Evolutionary conservation across 2,329 filamentous ascomycete species (phyloP), one percentile per base, ranked within the genome.

Genomic region (Chrysosporium keratinophilum): DNA sequence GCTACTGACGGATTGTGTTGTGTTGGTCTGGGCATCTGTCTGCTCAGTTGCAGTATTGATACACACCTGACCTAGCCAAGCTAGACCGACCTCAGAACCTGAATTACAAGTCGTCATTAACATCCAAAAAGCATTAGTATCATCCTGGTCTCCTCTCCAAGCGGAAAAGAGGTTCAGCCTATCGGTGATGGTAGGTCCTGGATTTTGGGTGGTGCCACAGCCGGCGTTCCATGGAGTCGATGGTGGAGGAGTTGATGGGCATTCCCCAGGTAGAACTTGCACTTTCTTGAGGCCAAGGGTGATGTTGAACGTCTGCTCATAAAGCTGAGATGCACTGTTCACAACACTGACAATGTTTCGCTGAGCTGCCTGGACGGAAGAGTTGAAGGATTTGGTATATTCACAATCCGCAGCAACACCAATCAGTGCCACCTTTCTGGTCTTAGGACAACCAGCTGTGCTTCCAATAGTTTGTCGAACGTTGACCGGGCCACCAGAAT

Each of bases 331-430:
- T 0, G 93, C 93, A 43, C 82, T 77, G 71, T 95, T 96, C 67
- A 98, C 85, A 65, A 88, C 78, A 50, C 75, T 77, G 62, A 98
- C 89, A 58, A 98, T 79, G 66, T 93, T 93, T 57, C 78, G 69
- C 54, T 83, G 78, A 20, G 84, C 79, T n/a, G 80, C 74, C 49
- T 23, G 59, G 50, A 80, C 75, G 42, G 78, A 78, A 19, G 77
- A 78, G 57, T 83, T 79, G 67, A 96, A 94, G 2, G 77, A 76
- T 1, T 74, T 75, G 39, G 84, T 88, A 66, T 97, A 97, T 7
- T 82, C 87, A 74, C 93, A 98, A 69, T 98, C 93, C 0, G 89
- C 93, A 7, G 89, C 93, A 37, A 97, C 82, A 28, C 93, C 93
- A 20, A 98, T 81, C 40, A 97, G 77, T 0, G 93, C 93, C 15